phyloP scores from a whole-genome alignment of 352 stramenopile species.

The Pythium aristosporum region DNA sequence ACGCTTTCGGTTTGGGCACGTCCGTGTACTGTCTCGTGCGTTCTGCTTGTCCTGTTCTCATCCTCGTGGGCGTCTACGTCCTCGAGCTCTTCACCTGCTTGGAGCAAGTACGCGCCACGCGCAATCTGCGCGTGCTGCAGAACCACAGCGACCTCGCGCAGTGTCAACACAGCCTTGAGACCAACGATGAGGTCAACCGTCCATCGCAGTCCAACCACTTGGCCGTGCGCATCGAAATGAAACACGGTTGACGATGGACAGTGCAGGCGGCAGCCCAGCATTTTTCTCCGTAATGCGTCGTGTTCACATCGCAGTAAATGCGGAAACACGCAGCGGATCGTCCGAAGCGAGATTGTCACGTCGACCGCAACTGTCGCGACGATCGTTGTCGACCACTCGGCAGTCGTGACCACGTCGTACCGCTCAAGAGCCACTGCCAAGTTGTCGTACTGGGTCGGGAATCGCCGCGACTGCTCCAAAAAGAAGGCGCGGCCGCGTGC shows the following conservation, averaged over 20 bases:
- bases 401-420: not conserved
- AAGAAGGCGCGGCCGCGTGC: not conserved
- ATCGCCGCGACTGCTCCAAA: slow-evolving; percentile 7
- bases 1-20: too few relatives aligned
- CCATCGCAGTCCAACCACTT: slow-evolving; percentile 1
- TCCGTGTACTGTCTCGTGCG: too few relatives aligned
- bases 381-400: not conserved
- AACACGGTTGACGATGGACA: not conserved
- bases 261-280: slow-evolving; percentile 8
- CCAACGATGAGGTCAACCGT: slow-evolving; percentile 11
- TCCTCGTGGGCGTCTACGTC: too few relatives aligned
- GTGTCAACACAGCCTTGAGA: not conserved
- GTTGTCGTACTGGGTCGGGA: slow-evolving; percentile 1
- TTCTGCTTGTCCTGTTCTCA: too few relatives aligned
- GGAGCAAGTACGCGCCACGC: slow-evolving; percentile 10
- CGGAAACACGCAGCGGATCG: slow-evolving; percentile 16
- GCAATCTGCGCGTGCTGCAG: slow-evolving; percentile 15
- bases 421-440: not conserved
- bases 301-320: slow-evolving; percentile 13
- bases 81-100: not conserved
- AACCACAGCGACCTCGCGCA: slow-evolving; percentile 9
- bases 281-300: slow-evolving; percentile 6
- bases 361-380: not conserved
- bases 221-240: not conserved
- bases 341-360: slow-evolving; percentile 9